Evolutionary conservation across 1,284 basidiomycete genomes (phyloP).

Genomic region (Ustilago trichophora): DNA sequence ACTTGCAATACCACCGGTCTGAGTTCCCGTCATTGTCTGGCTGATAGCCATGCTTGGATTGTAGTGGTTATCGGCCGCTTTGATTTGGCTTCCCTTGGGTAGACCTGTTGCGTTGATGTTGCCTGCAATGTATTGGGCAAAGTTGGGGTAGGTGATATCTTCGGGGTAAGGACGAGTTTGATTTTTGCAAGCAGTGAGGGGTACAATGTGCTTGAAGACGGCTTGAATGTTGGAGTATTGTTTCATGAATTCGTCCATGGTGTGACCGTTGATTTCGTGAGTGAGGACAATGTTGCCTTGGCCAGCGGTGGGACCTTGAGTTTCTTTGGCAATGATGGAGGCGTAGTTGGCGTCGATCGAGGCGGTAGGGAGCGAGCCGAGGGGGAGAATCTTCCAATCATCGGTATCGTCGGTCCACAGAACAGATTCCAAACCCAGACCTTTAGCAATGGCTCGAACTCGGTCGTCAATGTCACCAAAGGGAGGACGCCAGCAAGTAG

Average conservation of each 20-base stretch:
- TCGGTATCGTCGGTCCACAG: constrained; percentile 70
- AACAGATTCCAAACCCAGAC: constrained; percentile 69
- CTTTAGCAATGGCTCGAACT: constrained; percentile 70
- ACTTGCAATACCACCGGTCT: constrained; percentile 10
- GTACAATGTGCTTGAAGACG: constrained; percentile 62
- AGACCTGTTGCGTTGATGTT: constrained; percentile 54
- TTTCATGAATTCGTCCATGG: constrained; percentile 59
- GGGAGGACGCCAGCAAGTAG: constrained; percentile 69
- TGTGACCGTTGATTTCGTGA: constrained; percentile 62
- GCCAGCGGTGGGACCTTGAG: constrained; percentile 67
- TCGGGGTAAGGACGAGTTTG: constrained; percentile 69
- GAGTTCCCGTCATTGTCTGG: constrained; percentile 20
- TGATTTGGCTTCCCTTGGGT: constrained; percentile 40
- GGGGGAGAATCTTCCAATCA: constrained; percentile 68
- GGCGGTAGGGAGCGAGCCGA: constrained; percentile 61
- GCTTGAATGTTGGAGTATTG: constrained; percentile 57
- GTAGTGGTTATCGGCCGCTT: constrained; percentile 29
- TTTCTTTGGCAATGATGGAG: constrained; percentile 65
- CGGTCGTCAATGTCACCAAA: constrained; percentile 72
- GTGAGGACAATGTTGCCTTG: constrained; percentile 65
- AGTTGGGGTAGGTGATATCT: constrained; percentile 65
- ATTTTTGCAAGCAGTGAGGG: constrained; percentile 63
- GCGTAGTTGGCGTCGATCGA: constrained; percentile 69
- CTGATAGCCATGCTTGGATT: constrained; percentile 17
- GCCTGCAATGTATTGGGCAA: constrained; percentile 52